These are phyloP conservation scores for Thecaphora thlaspeos DNA, from an alignment of 1,284 basidiomycete genomes.

Conservation along the genomic window DNA sequence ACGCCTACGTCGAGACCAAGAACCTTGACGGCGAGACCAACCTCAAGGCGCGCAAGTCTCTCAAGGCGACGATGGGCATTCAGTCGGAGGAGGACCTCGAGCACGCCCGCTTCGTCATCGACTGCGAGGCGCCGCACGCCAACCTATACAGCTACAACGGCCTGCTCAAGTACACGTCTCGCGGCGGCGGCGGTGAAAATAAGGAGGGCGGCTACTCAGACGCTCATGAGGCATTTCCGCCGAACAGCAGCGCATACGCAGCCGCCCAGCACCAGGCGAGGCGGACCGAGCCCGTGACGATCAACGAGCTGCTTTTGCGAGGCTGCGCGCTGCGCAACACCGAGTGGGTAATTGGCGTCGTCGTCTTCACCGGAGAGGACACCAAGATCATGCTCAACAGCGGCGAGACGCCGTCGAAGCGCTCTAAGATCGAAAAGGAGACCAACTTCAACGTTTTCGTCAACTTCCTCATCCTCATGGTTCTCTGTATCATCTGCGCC, in stretches of 20 bases:
- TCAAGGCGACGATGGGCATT: constrained; percentile 75
- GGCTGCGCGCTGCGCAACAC: constrained; percentile 93
- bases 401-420: constrained; percentile 75
- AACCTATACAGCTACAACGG: constrained; percentile 90
- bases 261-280: constrained; percentile 50
- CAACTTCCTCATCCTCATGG: constrained; percentile 79
- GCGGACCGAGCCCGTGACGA: constrained; percentile 65
- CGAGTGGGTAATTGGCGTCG: constrained; percentile 87
- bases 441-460: constrained; percentile 98
- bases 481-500: constrained; percentile 73
- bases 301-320: constrained; percentile 89
- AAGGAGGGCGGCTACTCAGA: constrained; percentile 26
- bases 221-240: constrained; percentile 17
- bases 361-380: constrained; percentile 90
- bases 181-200: constrained; percentile 1
- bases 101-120: constrained; percentile 78
- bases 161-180: constrained; percentile 68
- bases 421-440: constrained; percentile 93
- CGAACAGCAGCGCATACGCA: constrained; percentile 37
- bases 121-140: constrained; percentile 89
- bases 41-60: constrained; percentile 77
- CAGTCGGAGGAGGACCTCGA: constrained; percentile 88
- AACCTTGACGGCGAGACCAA: constrained; percentile 97
- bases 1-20: constrained; percentile 66
- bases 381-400: constrained; percentile 98